Base-by-base conservation (phyloP, 805 yeast genomes). In the Pichia californica region DNA sequence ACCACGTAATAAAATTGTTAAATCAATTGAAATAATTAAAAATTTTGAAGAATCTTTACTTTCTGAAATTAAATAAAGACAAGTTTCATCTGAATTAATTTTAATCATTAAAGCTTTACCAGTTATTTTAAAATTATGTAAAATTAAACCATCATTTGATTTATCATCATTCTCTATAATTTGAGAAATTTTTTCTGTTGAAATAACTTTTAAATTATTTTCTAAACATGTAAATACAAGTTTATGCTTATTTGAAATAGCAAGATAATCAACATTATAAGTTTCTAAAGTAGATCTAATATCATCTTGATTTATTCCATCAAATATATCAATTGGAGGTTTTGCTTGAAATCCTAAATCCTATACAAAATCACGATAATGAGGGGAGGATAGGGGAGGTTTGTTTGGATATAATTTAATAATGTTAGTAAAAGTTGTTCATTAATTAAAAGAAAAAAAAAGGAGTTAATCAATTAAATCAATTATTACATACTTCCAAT, bases 261-360 rank as follows among this genome's bases (percentile, higher is more conserved):
- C 53, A 23, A 60, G 36, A 19, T 35, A 49, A 31, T 54, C 55
- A 8, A 51, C 35, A 7, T 44, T 27, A 8, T 36, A 8, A 7
- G 44, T 40, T 2, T 21, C 19, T 28, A 44, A 14, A 4, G 41
- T 14, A 5, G 36, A 31, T 5, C 32, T 28, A 8, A 49, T 21
- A 15, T 9, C 7, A 19, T 36, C 25, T 3, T 28, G 19, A 8
- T 45, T 45, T 2, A 36, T 26, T 7, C 33, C 18, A 7, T 41
- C 31, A 20, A 57, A 56, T n/a, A 61, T 40, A 38, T 57, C 55
- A n/a, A 61, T 35, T 5, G 57, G 49, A 14, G 52, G 44, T 27
- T 47, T 53, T 19, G 50, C 50, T 45, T 59, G 62, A 40, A 62
- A 62, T 1, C 66, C 66, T 45, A 62, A 53, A 16, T 59, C 56